Conservation (phyloP, 768 basidiomycete species). For the Pisolithus microcarpus region DNA sequence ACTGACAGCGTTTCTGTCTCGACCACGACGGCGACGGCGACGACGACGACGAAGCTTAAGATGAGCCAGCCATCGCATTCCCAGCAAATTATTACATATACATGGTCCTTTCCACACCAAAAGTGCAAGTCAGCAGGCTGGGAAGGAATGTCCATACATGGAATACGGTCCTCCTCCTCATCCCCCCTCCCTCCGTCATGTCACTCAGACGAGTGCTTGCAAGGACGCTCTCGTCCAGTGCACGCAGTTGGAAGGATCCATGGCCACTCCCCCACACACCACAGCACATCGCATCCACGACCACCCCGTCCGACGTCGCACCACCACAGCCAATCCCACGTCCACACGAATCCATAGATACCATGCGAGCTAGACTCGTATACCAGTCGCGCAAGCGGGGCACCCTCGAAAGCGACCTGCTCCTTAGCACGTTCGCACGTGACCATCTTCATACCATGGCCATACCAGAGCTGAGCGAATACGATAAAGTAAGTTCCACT, state of each 20-base stretch:
- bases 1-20: not conserved
- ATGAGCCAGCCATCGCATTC: no score
- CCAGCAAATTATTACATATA: no score
- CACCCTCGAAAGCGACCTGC: conserved; percentile 86
- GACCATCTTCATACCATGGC: conserved; percentile 65
- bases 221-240: conserved; percentile 22
- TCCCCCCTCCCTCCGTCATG: conserved; percentile 24
- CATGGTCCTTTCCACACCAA: no score
- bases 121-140: no score
- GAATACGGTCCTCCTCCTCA: not conserved
- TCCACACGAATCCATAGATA: conserved; percentile 59
- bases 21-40: not conserved
- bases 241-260: conserved; percentile 42
- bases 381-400: conserved; percentile 95
- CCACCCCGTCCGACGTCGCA: conserved; percentile 40
- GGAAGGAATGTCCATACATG: no score
- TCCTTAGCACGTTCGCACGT: conserved; percentile 89
- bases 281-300: conserved; percentile 61
- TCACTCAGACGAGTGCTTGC: not conserved
- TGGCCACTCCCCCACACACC: conserved; percentile 76
- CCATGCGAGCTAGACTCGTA: conserved; percentile 74
- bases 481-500: conserved; percentile 86
- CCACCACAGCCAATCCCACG: conserved; percentile 63
- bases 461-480: conserved; percentile 69
- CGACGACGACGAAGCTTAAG: not conserved